phyloP scores from a whole-genome alignment of 805 yeast species.

The Candida peoriensis region DNA sequence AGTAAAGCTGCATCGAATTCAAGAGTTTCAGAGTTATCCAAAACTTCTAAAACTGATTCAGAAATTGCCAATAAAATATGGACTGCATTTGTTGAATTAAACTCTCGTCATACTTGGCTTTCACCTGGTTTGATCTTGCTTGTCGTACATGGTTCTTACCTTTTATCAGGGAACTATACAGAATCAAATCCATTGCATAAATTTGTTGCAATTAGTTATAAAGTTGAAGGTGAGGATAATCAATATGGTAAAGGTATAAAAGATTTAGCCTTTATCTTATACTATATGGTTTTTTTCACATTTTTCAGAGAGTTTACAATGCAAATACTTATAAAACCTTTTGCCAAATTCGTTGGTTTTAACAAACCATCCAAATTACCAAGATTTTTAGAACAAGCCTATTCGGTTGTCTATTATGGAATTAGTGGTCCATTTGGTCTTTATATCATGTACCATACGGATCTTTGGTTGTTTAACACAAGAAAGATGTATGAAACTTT shows the following conservation, averaged over 20 bases:
- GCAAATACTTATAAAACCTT: constrained; percentile 74
- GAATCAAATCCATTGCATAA: constrained; percentile 55
- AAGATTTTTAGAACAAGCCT: constrained; percentile 92
- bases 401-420: constrained; percentile 77
- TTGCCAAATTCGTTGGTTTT: constrained; percentile 53
- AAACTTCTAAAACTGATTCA: constrained; percentile 35
- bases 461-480: constrained; percentile 89
- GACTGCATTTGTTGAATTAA: constrained; percentile 54
- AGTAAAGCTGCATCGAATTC: constrained; percentile 35
- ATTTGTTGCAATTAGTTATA: constrained; percentile 63
- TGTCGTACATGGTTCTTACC: constrained; percentile 37
- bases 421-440: constrained; percentile 81
- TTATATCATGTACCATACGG: constrained; percentile 78
- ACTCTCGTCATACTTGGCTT: constrained; percentile 64
- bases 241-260: constrained; percentile 83
- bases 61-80: constrained; percentile 53
- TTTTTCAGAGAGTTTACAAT: constrained; percentile 86
- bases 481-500: constrained; percentile 70
- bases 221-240: constrained; percentile 52
- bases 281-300: constrained; percentile 82
- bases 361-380: constrained; percentile 46
- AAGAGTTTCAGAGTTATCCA: constrained; percentile 30
- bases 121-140: constrained; percentile 51
- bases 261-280: constrained; percentile 76
- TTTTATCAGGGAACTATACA: constrained; percentile 53